These are phyloP conservation scores for Solanum hybrid DNA, from an alignment of 305 asterid genomes.

Conservation along the genomic window DNA sequence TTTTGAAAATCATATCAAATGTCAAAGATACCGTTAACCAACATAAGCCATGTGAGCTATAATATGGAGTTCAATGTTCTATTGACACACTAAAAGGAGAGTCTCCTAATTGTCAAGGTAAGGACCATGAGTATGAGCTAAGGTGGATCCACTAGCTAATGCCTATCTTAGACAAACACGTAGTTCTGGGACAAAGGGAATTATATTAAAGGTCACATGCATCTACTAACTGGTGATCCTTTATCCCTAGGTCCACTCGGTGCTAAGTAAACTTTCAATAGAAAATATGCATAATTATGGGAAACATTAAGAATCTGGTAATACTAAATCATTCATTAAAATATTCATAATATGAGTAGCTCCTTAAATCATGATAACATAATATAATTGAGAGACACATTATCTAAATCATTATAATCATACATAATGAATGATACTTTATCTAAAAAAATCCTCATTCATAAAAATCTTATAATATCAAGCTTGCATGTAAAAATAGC, in stretches of 20 bases:
- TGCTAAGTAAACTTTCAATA: not conserved
- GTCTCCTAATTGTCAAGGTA: not conserved
- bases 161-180: not conserved
- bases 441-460: not conserved
- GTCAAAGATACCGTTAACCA: not conserved
- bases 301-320: not conserved
- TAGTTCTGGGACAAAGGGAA: not conserved
- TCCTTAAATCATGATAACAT: not conserved
- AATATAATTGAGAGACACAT: not conserved
- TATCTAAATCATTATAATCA: not conserved
- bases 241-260: not conserved
- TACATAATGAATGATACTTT: not conserved
- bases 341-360: not conserved
- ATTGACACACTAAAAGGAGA: not conserved
- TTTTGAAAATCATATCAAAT: not conserved
- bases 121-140: not conserved
- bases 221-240: not conserved
- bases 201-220: not conserved
- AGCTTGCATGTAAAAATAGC: not conserved
- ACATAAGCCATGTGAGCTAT: not conserved
- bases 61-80: not conserved
- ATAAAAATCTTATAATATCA: not conserved
- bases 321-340: not conserved
- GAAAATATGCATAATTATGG: not conserved
- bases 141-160: not conserved